phyloP scores from a whole-genome alignment of 2,329 filamentous ascomycete genomes.

The Neurospora sp. region DNA sequence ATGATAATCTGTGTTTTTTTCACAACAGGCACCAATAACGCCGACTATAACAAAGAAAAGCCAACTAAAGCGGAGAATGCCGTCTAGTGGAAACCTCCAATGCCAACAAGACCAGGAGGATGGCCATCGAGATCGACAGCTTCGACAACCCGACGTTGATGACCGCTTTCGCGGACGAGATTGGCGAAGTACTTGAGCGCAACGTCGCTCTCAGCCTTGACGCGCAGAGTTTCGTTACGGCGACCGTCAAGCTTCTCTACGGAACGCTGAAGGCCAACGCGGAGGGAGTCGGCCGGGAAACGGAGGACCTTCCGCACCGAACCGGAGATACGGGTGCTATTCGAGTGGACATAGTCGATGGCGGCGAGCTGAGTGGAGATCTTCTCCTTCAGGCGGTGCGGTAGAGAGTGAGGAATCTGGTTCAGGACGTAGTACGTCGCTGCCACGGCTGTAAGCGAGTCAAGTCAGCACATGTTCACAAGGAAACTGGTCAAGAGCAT shows the following conservation, averaged over 20 bases:
- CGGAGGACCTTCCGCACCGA: slow-evolving; percentile 85
- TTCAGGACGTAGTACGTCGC: slow-evolving; percentile 72
- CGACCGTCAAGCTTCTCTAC: slow-evolving; percentile 73
- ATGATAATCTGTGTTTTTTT: not conserved
- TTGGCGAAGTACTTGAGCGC: slow-evolving; percentile 87
- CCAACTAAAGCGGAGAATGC: not conserved
- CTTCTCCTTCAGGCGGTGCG: slow-evolving; percentile 74
- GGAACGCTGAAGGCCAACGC: slow-evolving; percentile 70
- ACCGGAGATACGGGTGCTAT: slow-evolving; percentile 71
- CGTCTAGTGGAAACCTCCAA: not conserved
- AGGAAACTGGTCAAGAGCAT: slow-evolving; percentile 1
- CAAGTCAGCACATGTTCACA: slow-evolving; percentile 23
- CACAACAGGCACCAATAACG: not conserved
- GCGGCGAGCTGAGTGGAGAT: slow-evolving; percentile 69
- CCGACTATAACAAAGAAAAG: not conserved
- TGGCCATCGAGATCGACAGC: slow-evolving; percentile 46
- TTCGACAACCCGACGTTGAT: slow-evolving; percentile 39
- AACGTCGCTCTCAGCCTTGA: slow-evolving; percentile 72
- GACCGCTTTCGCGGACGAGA: slow-evolving; percentile 56
- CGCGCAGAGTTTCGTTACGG: slow-evolving; percentile 74
- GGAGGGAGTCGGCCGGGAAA: slow-evolving; percentile 76
- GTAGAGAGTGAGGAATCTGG: slow-evolving; percentile 82
- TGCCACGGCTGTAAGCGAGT: slow-evolving; percentile 47
- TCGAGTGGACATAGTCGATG: slow-evolving; percentile 87
- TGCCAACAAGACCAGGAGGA: slow-evolving; percentile 20